Base-by-base conservation (phyloP, 352 stramenopile species). In the Pythium monospermum region DNA sequence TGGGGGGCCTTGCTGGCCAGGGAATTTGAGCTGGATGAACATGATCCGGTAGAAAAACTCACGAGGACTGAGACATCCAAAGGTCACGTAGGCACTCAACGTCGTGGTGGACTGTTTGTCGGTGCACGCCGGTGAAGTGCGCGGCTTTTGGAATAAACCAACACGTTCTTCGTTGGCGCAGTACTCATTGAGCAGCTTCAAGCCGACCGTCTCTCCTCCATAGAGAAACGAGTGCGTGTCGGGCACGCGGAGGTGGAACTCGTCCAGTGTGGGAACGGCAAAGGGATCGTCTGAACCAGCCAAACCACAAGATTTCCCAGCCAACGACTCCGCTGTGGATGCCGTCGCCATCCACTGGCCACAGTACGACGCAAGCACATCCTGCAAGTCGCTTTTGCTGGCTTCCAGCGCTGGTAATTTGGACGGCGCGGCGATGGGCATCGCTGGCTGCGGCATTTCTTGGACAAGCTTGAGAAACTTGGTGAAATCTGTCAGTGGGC, bases 121-220 rank as follows among this genome's bases (percentile, higher is more conserved):
- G 2, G 94, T 58, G 1, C 83, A 72, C 11, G 82, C 94, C 0
- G 92, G 95, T 11, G 73, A 87, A 6, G 95, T 99, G 27, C 96
- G 94, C 1, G 96, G 96, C 59, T 99, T 99, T 68, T 98, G 85
- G 64, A 99, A 99, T 1, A 82, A 72, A 21, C 78, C 82, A 4
- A 97, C 85, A 30, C 83, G 95, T 28, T 72, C 61, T 41, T 82
- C 65, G 18, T 79, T 58, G 1, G 72, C 59, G 49, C 71, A 90
- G 38, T 86, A 84, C n/a, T 70, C 63, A 8, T 83, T 63, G 33
- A 91, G 38, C 3, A 72, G 55, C 16, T 62, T 59, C 21, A 95
- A 49, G 0, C 66, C 76, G 38, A 68, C 40, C 11, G 63, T 77
- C 59, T 86, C 76, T 11, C 78, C 75, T n/a, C 76, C 74, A 16